Base-by-base conservation (phyloP, 176 grass and related monocot species). In the Triticum urartu region DNA sequence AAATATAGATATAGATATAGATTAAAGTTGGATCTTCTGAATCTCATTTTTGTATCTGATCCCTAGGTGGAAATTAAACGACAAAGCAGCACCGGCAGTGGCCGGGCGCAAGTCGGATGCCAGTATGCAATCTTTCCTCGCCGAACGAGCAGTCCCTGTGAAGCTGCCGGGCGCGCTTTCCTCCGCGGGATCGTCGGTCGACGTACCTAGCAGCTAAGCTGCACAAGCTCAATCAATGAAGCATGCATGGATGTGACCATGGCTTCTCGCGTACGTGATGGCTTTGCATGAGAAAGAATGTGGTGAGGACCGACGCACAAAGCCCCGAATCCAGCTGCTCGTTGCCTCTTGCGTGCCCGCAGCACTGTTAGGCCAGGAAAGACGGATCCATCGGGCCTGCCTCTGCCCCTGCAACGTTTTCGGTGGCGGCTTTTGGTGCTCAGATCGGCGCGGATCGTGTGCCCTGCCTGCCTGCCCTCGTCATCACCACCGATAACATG, bases 321-420 rank as follows among this genome's bases (percentile, higher is more conserved):
- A 69, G 70, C 70, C 34, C 34, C 1, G 4, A 39, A 71, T 5
- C 34, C 35, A 72, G 68, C 35, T 21, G 48, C 42, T 45, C 42
- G 40, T 30, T 75, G 24, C 72, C 48, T 75, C 13, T 52, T 75
- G 45, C 14, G 72, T 52, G 72, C 72, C 72, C 48, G 72, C 72
- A 75, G 43, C 24, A 50, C 7, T 52, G 72, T 52, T 75, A 75
- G 72, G 72, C 43, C 25, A 25, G 7, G 72, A 75, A 75, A 75
- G 72, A 75, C 24, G 43, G 72, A 52, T 50, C 54, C 54, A 59
- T 59, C 45, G 24, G 43, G 13, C 42, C 14, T 48, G 22, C 24
- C 62, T 14, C 62, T 64, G 71, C 40, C 39, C 39, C 43, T 74
- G 70, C 21, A 45, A 36, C 66, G 11, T 32, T 32, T 30, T 32